Evolutionary conservation across 257 asterid species (phyloP).

Genomic region (Solanum megistacrolobum): DNA sequence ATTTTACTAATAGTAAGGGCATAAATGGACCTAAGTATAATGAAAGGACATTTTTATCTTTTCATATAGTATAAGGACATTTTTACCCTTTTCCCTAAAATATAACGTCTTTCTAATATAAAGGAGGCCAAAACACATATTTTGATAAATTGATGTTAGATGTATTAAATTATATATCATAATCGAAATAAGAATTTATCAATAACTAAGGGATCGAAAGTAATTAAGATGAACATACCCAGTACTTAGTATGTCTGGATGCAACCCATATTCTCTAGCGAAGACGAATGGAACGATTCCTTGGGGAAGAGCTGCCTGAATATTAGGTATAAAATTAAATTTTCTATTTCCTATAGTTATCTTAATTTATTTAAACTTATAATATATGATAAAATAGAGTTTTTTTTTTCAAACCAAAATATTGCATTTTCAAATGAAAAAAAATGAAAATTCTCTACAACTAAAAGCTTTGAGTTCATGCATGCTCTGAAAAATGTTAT

Average conservation of each 20-base stretch:
- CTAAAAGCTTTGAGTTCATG: neutral
- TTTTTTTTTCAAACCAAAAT: neutral
- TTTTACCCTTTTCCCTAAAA: no score
- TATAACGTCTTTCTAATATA: neutral
- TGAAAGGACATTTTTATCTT: rapidly evolving
- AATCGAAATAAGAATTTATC: neutral
- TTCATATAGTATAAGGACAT: no score
- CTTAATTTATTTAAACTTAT: neutral
- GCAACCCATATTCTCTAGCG: slow-evolving; percentile 59
- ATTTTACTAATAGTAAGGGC: no score
- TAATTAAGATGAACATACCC: slow-evolving; percentile 26
- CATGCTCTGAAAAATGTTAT: neutral
- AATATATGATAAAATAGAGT: neutral
- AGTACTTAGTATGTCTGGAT: slow-evolving; percentile 56
- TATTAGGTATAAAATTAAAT: neutral
- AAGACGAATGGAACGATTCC: slow-evolving; percentile 58
- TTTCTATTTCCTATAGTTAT: neutral
- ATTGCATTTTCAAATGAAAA: neutral
- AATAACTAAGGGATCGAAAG: neutral
- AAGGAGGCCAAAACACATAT: neutral
- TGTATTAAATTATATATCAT: neutral
- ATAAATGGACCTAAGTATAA: no score
- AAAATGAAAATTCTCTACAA: neutral
- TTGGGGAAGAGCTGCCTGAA: slow-evolving; percentile 71
- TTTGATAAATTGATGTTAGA: neutral